These are phyloP conservation scores for Tilletia caries DNA, from an alignment of 1,284 basidiomycete species.

Conservation along the genomic window DNA sequence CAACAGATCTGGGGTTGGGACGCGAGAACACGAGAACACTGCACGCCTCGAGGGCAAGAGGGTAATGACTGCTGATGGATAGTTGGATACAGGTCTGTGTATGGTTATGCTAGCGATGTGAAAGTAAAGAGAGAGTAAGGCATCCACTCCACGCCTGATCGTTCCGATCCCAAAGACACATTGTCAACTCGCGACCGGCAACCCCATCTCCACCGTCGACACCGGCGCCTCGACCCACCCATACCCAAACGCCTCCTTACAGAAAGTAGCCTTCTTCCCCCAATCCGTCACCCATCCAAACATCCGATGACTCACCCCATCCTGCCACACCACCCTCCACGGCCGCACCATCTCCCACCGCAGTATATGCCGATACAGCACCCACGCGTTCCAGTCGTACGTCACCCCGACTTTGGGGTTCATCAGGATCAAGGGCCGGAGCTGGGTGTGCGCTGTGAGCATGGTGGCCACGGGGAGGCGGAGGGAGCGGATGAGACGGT, in stretches of 20 bases:
- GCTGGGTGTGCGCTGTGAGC: background rate
- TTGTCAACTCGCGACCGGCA: background rate
- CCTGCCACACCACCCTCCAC: conserved; percentile 41
- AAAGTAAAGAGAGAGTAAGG: too few relatives aligned
- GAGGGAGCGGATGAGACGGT: conserved; percentile 57
- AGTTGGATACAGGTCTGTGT: too few relatives aligned
- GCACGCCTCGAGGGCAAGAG: too few relatives aligned
- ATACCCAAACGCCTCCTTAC: background rate
- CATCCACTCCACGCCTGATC: too few relatives aligned
- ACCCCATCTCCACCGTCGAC: background rate
- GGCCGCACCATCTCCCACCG: conserved; percentile 28
- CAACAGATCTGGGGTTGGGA: too few relatives aligned
- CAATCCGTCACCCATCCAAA: conserved; percentile 35
- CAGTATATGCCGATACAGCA: conserved; percentile 27
- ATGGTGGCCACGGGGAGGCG: background rate
- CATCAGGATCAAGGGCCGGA: conserved; percentile 56
- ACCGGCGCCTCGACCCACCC: background rate
- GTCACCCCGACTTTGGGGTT: conserved; percentile 55
- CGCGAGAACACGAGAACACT: too few relatives aligned
- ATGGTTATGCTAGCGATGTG: too few relatives aligned
- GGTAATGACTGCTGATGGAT: too few relatives aligned
- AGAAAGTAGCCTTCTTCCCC: background rate
- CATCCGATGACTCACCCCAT: conserved; percentile 27
- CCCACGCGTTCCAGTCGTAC: conserved; percentile 34
- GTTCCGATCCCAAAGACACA: too few relatives aligned